Conservation (phyloP, 306 rosid genomes). For the Glycyrrhiza uralensis region DNA sequence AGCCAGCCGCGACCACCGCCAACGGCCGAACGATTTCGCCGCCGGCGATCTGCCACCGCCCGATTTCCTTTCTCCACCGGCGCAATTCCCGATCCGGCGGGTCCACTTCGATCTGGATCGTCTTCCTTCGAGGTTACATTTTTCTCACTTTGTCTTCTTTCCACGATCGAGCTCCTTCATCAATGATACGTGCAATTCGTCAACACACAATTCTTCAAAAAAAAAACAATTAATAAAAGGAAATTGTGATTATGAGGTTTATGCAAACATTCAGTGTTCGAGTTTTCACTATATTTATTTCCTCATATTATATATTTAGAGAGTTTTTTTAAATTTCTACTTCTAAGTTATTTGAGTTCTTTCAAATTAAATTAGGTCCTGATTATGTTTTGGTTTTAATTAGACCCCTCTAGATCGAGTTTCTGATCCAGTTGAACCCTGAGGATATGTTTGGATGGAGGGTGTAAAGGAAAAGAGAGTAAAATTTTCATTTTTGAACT, state of each 20-base stretch:
- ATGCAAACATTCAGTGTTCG: background rate
- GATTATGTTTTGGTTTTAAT: background rate
- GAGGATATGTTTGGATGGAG: background rate
- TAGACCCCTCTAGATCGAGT: background rate
- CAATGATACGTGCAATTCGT: background rate
- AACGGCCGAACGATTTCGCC: constrained; percentile 30
- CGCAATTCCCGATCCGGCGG: background rate
- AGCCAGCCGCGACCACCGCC: constrained; percentile 20
- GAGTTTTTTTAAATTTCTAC: background rate
- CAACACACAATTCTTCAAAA: background rate
- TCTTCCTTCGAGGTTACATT: constrained; percentile 27
- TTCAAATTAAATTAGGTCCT: background rate
- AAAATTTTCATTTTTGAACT: background rate
- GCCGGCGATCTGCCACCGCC: background rate
- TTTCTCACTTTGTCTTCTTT: background rate
- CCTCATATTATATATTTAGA: background rate
- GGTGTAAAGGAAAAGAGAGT: background rate
- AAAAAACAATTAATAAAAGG: background rate
- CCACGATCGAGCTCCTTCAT: background rate
- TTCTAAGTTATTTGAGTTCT: background rate
- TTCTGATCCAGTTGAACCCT: background rate
- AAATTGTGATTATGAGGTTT: constrained; percentile 9
- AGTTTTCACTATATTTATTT: constrained; percentile 5
- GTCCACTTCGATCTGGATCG: constrained; percentile 7
- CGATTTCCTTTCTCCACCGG: background rate